A percentile compares a stretch with the other conserved stretches of the same genome.
Conservation (phyloP, 176 grass and related monocot species). For the Aegilops speltoides region DNA sequence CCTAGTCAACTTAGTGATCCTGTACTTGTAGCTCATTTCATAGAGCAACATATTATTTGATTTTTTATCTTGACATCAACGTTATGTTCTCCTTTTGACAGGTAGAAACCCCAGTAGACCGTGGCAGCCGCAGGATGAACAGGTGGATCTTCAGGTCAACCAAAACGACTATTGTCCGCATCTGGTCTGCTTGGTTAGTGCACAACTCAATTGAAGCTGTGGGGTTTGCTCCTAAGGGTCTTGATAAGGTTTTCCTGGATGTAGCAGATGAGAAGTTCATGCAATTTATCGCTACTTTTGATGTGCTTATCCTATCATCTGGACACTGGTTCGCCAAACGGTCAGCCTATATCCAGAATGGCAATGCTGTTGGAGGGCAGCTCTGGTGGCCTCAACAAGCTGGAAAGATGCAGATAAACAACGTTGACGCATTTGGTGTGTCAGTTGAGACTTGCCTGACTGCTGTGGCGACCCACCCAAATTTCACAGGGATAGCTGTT, state of each 20-base stretch:
- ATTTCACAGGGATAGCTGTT: slow-evolving; percentile 78
- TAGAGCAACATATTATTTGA: background rate
- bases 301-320: slow-evolving; percentile 89
- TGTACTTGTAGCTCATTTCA: slow-evolving; percentile 18
- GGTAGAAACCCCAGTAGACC: slow-evolving; percentile 79
- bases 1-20: background rate
- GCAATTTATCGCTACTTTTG: slow-evolving; percentile 73
- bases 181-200: slow-evolving; percentile 97
- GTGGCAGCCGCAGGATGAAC: slow-evolving; percentile 61
- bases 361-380: slow-evolving; percentile 72
- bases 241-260: slow-evolving; percentile 89
- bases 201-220: slow-evolving; percentile 58
- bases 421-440: slow-evolving; percentile 72
- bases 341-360: slow-evolving; percentile 71
- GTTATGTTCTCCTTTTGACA: slow-evolving; percentile 30
- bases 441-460: slow-evolving; percentile 78
- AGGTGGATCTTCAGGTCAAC: slow-evolving; percentile 85
- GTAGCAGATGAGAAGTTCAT: slow-evolving; percentile 78
- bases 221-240: slow-evolving; percentile 52
- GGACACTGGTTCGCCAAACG: slow-evolving; percentile 93
- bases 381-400: slow-evolving; percentile 76
- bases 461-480: slow-evolving; percentile 64
- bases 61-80: slow-evolving; percentile 6
- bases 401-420: slow-evolving; percentile 80
- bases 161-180: slow-evolving; percentile 65